phyloP scores from a whole-genome alignment of 805 yeast species.

The Yueomyces sp. region DNA sequence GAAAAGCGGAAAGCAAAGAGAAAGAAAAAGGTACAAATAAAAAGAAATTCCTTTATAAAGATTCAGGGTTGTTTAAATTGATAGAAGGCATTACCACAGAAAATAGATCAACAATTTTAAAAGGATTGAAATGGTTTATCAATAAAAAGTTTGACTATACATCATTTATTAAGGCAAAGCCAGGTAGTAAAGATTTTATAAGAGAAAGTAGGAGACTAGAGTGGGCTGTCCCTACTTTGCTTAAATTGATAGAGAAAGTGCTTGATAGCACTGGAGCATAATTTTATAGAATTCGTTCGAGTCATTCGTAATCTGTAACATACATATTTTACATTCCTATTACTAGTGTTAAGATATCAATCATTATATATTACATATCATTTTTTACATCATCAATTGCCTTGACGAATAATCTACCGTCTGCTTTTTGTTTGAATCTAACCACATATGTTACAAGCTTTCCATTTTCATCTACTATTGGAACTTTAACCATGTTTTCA shows the following conservation, averaged over 20 bases:
- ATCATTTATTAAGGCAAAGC: slow-evolving; percentile 9
- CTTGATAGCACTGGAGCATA: no score
- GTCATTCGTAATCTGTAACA: no score
- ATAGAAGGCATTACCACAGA: slow-evolving; percentile 15
- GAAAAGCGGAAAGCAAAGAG: slow-evolving; percentile 38
- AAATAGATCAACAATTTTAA: slow-evolving; percentile 17
- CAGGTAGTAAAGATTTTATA: slow-evolving; percentile 11
- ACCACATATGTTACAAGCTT: slow-evolving; percentile 54
- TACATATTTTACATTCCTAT: neutral
- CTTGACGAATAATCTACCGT: slow-evolving; percentile 22
- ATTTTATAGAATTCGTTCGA: no score
- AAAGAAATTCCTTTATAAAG: slow-evolving; percentile 17
- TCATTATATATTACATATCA: slow-evolving; percentile 13
- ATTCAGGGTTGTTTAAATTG: slow-evolving; percentile 15
- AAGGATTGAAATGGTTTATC: slow-evolving; percentile 22
- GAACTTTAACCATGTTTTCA: slow-evolving; percentile 54
- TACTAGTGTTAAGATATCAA: neutral
- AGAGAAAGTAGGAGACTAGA: slow-evolving; percentile 21
- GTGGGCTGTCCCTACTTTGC: slow-evolving; percentile 17
- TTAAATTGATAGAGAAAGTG: slow-evolving; percentile 5
- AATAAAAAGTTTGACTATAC: slow-evolving; percentile 15
- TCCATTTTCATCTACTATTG: slow-evolving; percentile 44
- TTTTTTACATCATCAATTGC: slow-evolving; percentile 21
- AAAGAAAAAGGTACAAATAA: slow-evolving; percentile 19
- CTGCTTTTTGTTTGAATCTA: slow-evolving; percentile 45